phyloP scores from a whole-genome alignment of 1,284 basidiomycete genomes.

The Leccinum fallax region DNA sequence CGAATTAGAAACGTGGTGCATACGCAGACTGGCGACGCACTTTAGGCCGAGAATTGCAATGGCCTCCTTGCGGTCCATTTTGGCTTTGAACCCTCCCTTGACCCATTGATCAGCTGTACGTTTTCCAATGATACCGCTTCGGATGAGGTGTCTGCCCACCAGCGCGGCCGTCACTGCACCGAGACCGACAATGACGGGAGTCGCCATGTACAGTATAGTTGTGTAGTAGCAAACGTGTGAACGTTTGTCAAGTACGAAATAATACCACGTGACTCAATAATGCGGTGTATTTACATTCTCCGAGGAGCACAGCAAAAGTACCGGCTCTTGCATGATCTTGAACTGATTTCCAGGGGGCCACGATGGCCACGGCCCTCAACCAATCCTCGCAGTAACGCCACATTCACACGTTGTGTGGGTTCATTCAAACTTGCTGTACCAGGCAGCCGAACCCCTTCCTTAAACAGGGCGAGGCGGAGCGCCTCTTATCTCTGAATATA shows the following conservation, averaged over 20 bases:
- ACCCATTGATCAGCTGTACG: slow-evolving; percentile 82
- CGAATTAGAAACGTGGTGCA: slow-evolving; percentile 5
- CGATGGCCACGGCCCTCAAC: no score
- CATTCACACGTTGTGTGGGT: neutral
- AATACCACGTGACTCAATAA: neutral
- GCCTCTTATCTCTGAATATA: neutral
- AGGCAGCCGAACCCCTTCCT: neutral
- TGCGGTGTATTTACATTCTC: neutral
- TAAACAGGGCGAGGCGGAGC: neutral
- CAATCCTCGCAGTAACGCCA: neutral
- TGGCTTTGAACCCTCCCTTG: slow-evolving; percentile 92
- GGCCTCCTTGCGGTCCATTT: slow-evolving; percentile 97
- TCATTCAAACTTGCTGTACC: neutral
- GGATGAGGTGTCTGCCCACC: slow-evolving; percentile 69
- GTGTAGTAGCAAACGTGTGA: neutral
- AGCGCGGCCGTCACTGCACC: slow-evolving; percentile 82
- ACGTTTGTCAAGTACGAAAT: neutral
- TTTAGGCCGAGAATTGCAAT: slow-evolving; percentile 84
- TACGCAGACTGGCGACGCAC: slow-evolving; percentile 51
- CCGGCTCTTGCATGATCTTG: no score
- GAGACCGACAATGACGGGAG: slow-evolving; percentile 76
- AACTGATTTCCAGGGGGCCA: no score
- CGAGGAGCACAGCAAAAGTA: no score
- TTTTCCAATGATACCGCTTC: slow-evolving; percentile 58
- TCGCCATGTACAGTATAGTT: slow-evolving; percentile 53